Evolutionary conservation across 78 protist genomes (phyloP).

Genomic region (Monocercomonoides exilis): DNA sequence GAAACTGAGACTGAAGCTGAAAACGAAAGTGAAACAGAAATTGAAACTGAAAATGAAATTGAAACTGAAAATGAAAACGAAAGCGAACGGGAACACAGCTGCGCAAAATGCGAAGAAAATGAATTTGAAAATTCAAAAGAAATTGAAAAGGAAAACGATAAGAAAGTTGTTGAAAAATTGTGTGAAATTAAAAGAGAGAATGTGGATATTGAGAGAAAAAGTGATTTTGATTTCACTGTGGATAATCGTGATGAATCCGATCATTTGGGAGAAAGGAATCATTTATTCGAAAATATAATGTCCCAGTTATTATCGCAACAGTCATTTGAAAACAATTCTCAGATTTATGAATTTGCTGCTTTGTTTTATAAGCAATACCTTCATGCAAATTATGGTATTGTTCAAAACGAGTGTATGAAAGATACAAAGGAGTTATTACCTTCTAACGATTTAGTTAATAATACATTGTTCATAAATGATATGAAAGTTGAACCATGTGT

Average conservation of each 20-base stretch:
- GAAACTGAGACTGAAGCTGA: too few relatives aligned
- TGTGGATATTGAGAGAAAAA: neutral
- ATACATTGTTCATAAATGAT: too few relatives aligned
- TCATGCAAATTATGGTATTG: neutral
- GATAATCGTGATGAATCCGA: neutral
- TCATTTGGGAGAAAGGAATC: neutral
- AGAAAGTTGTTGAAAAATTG: neutral
- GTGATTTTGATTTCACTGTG: neutral
- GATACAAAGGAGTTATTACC: too few relatives aligned
- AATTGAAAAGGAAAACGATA: neutral
- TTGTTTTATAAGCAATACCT: neutral
- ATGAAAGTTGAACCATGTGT: too few relatives aligned
- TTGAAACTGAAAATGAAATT: too few relatives aligned
- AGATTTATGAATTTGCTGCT: neutral
- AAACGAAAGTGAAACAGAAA: too few relatives aligned
- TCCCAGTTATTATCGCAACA: neutral
- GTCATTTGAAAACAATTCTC: neutral
- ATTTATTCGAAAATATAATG: neutral
- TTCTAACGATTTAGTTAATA: too few relatives aligned
- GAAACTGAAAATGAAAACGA: too few relatives aligned
- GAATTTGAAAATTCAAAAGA: too few relatives aligned
- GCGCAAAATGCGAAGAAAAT: too few relatives aligned
- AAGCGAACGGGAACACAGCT: too few relatives aligned
- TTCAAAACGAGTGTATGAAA: neutral
- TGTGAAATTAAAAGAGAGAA: neutral